Percentiles rank a stretch among this genome's conserved stretches.
Conservation (phyloP, 768 basidiomycete species). For the Boletus sp. region DNA sequence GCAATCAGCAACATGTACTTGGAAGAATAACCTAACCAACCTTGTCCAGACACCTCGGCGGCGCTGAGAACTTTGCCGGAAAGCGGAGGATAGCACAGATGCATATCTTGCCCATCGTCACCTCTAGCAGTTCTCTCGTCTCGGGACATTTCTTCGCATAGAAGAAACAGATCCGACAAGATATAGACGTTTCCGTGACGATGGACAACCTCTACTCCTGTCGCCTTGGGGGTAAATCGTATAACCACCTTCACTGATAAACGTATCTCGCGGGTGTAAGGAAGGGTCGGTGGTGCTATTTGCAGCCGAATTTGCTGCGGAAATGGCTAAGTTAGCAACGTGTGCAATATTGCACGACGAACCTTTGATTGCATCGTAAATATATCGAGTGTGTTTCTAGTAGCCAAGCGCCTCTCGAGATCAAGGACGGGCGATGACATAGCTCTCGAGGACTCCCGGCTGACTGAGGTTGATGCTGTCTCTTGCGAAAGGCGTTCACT, state of each 20-base stretch:
- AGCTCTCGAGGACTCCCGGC: constrained; percentile 49
- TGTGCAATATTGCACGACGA: constrained; percentile 5
- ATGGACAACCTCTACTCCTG: constrained; percentile 73
- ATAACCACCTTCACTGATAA: constrained; percentile 69
- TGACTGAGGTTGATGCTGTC: constrained; percentile 51
- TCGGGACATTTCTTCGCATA: constrained; percentile 80
- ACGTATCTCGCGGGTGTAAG: constrained; percentile 76
- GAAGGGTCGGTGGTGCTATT: constrained; percentile 75
- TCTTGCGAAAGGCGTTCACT: constrained; percentile 63
- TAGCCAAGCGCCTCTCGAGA: constrained; percentile 75
- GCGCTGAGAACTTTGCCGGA: constrained; percentile 90
- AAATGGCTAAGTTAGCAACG: constrained; percentile 3
- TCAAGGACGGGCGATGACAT: constrained; percentile 62
- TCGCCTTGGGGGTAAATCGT: constrained; percentile 71
- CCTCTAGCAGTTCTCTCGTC: constrained; percentile 53
- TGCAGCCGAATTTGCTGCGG: constrained; percentile 82
- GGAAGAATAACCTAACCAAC: constrained; percentile 36
- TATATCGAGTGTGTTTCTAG: constrained; percentile 81
- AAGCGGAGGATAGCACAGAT: constrained; percentile 90
- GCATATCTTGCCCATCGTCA: constrained; percentile 74
- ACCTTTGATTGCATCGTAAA: constrained; percentile 96
- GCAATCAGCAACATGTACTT: constrained; percentile 11
- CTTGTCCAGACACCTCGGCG: constrained; percentile 55
- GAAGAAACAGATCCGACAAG: constrained; percentile 87
- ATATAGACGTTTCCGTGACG: constrained; percentile 79